Base-by-base conservation (phyloP, 2,329 filamentous ascomycete genomes). In the Fusarium decemcellulare region DNA sequence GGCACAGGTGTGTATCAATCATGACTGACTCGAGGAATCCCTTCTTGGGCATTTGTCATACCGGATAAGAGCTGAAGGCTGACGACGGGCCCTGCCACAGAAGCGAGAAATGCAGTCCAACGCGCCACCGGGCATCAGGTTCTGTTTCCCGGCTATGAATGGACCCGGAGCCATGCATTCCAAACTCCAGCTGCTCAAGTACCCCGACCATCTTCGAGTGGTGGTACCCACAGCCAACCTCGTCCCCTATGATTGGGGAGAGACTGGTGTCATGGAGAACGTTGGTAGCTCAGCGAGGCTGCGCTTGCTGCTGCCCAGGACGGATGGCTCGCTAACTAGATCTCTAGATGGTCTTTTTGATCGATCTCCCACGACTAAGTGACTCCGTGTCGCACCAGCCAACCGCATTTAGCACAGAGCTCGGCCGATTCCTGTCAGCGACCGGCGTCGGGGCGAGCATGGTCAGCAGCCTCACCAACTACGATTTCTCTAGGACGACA, bases 141-240 rank as follows among this genome's bases (percentile, higher is more conserved):
- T 91, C 59, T 94, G 93, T 76, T 97, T 98, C 76, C 95, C 95
- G 15, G 87, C 87, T 3, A 95, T 98, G 93, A 84, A 89, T 42
- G 88, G 89, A 2, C 84, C 88, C 7, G 91, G 90, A 27, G 90
- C 87, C 73, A 97, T 98, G 94, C 96, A 98, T 79, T 97, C 94
- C 52, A 98, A 99, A 77, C 84, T 98, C 44, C 95, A 97, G 87
- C 81, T 98, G 2, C 85, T 98, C n/a, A 95, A 94, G 73, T 93
- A 94, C 72, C 81, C 87, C 0, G 81, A 81, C 2, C 90, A 94
- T 77, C 80, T 98, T 15, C 89, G 96, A 8, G 85, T 99, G 46
- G 95, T 92, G 1, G 84, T 98, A 2, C 94, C 96, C 0, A 95
- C 92, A 5, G 96, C 94, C 2, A 99, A 99, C 74, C 83, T 98